A percentile compares a stretch with the other conserved stretches of the same genome.
Evolutionary conservation across 352 stramenopile genomes (phyloP).

Genomic region (Pseudoperonospora humuli): DNA sequence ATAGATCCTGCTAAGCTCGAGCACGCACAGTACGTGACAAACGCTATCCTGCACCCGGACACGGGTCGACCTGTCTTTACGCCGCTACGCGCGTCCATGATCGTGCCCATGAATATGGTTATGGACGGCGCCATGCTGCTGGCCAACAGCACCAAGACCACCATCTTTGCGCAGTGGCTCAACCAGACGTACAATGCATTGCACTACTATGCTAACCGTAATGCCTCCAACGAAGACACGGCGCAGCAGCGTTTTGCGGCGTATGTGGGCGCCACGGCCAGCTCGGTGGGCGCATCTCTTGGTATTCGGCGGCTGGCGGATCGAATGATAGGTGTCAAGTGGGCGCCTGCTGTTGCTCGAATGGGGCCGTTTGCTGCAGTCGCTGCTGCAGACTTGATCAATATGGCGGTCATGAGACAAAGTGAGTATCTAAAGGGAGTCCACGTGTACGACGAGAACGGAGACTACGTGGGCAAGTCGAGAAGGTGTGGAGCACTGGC

Average conservation of each 20-base stretch:
- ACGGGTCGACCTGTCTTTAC: conserved; percentile 53
- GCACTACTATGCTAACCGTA: conserved; percentile 87
- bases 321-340: conserved; percentile 35
- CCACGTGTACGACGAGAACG: conserved; percentile 75
- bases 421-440: conserved; percentile 78
- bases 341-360: conserved; percentile 45
- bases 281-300: conserved; percentile 66
- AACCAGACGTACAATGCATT: conserved; percentile 89
- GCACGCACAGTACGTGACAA: conserved; percentile 56
- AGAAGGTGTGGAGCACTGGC: conserved; percentile 62
- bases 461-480: conserved; percentile 70
- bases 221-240: conserved; percentile 79
- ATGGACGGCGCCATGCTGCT: conserved; percentile 80
- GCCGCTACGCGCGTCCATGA: conserved; percentile 77
- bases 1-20: conserved; percentile 35
- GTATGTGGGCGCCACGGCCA: conserved; percentile 69
- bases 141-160: conserved; percentile 53
- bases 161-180: conserved; percentile 76
- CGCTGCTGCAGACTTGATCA: conserved; percentile 76
- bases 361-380: conserved; percentile 76
- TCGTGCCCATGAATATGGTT: conserved; percentile 81
- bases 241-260: conserved; percentile 51
- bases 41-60: conserved; percentile 70
- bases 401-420: conserved; percentile 80
- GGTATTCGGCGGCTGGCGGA: conserved; percentile 51